Evolutionary conservation across 805 yeast species (phyloP), one percentile per base, ranked within the genome.

Genomic region (Wickerhamomyces queroliae): DNA sequence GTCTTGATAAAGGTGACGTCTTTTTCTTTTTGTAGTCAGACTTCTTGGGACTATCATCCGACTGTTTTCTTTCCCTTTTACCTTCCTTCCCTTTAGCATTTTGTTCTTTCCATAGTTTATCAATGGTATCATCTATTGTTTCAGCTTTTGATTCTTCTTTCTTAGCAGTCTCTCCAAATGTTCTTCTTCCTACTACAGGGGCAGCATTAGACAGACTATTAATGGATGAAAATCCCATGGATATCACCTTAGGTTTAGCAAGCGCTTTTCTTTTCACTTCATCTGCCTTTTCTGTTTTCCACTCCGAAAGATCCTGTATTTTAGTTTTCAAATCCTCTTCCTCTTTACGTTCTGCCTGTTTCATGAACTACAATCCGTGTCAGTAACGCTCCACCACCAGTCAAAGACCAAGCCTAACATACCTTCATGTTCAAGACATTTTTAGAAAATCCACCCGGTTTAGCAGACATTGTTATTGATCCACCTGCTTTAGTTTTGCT

Each of bases 381-480:
- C n/a, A n/a, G n/a, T n/a, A n/a, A n/a, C n/a, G n/a, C n/a, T n/a
- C n/a, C n/a, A n/a, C n/a, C n/a, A n/a, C n/a, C n/a, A n/a, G n/a
- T n/a, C n/a, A n/a, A n/a, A n/a, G n/a, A n/a, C n/a, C n/a, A n/a
- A n/a, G n/a, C n/a, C n/a, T n/a, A 3, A 31, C 49, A 7, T 24
- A 48, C 52, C 23, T 50, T 87, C 96, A 87, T 87, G 73, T 81
- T 83, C 78, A 82, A 67, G 51, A 87, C 85, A 52, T 88, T 72
- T 51, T 76, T 75, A 21, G 93, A 83, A 41, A 78, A 62, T 35
- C 59, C 58, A 7, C 46, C 45, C 20, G 43, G 44, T 20, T 37
- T 43, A n/a, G 33, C 37, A 20, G 39, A 34, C 46, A 42, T 42
- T 27, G n/a, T 35, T 12, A n/a, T 24, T 35, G 24, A 36, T 30